Evolutionary conservation across 1,284 basidiomycete species (phyloP).

Genomic region (Ganoderma leucocontextum): DNA sequence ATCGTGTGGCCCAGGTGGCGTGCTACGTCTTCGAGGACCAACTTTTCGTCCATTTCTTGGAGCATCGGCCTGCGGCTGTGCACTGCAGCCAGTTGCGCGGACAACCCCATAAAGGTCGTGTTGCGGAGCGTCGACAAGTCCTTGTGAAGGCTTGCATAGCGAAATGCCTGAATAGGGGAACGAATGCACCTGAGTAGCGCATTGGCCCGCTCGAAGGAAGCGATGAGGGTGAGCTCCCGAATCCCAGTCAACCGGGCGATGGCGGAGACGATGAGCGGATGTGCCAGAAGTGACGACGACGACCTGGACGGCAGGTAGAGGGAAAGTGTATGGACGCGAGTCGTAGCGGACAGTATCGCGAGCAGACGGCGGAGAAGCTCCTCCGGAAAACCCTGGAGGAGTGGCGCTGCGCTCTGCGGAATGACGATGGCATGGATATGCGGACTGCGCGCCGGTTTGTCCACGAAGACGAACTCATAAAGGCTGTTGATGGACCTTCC

Average conservation of each 20-base stretch:
- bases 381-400: not conserved
- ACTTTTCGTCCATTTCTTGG: not conserved
- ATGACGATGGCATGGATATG: not conserved
- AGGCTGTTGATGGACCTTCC: not conserved
- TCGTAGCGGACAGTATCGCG: not conserved
- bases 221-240: not conserved
- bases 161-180: not conserved
- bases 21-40: not conserved
- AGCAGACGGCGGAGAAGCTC: not conserved
- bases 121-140: not conserved
- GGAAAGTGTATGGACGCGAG: not conserved
- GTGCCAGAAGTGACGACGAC: not conserved
- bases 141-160: not conserved
- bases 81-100: not conserved
- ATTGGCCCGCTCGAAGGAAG: not conserved
- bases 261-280: not conserved
- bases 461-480: not conserved
- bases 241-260: not conserved
- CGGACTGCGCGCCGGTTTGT: not conserved
- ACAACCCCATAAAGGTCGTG: not conserved
- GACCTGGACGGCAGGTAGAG: not conserved
- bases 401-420: not conserved
- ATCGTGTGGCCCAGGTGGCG: not conserved
- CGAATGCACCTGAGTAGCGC: not conserved
- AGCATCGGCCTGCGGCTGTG: not conserved